Conservation (phyloP, 805 yeast genomes). For the Babjeviella inositovora region DNA sequence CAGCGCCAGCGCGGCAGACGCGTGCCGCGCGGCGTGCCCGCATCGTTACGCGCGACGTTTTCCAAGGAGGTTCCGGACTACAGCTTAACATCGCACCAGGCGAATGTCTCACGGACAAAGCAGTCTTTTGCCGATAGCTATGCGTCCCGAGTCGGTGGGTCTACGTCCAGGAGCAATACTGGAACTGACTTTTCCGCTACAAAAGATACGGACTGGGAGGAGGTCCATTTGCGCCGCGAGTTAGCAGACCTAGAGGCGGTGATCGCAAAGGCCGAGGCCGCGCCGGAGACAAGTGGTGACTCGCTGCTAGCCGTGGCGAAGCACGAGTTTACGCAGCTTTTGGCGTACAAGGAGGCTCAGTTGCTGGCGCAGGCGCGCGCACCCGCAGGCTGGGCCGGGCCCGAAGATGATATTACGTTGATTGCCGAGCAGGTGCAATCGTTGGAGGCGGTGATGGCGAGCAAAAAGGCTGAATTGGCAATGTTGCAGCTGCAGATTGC, state of each 20-base stretch:
- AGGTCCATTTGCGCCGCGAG: conserved; percentile 67
- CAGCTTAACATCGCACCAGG: conserved; percentile 40
- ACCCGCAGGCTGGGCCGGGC: conserved; percentile 30
- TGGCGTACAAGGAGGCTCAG: conserved; percentile 60
- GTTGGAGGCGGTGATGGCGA: conserved; percentile 50
- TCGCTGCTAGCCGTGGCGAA: conserved; percentile 12
- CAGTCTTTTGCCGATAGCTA: conserved; percentile 36
- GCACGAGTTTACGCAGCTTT: conserved; percentile 68
- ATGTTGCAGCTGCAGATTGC: conserved; percentile 25
- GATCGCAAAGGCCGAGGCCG: conserved; percentile 37
- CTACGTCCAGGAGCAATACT: conserved; percentile 14
- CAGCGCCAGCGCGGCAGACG: conserved; percentile 76
- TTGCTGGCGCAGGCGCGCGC: conserved; percentile 10
- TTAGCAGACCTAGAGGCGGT: conserved; percentile 59
- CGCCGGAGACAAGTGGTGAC: conserved; percentile 15
- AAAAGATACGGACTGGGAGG: conserved; percentile 87
- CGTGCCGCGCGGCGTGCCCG: conserved; percentile 91
- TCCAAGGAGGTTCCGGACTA: conserved; percentile 72
- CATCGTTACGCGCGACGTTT: conserved; percentile 79
- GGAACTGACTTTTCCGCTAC: conserved; percentile 65
- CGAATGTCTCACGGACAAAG: conserved; percentile 15
- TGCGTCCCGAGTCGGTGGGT: conserved; percentile 39
- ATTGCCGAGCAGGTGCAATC: conserved; percentile 66
- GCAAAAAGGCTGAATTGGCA: conserved; percentile 44
- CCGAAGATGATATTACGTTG: conserved; percentile 45